Evolutionary conservation across 2,329 filamentous ascomycete species (phyloP), one percentile per base, ranked within the genome.

Genomic region (Lachnellula subtilissima): DNA sequence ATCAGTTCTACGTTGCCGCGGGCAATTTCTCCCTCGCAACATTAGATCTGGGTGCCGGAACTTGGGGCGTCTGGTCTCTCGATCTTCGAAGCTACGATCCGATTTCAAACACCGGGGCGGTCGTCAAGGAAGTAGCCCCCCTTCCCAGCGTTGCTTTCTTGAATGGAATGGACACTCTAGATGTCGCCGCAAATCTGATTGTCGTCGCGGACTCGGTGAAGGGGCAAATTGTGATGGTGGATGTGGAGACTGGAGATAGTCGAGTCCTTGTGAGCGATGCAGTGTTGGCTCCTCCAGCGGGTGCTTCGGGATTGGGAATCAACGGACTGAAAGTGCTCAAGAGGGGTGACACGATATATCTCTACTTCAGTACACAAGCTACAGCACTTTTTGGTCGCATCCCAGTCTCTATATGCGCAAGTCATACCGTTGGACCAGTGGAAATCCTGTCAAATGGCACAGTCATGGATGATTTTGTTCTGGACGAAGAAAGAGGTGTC

Each of bases 1-100:
- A 74, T 35, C 43, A 52, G 5, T 65, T 61, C 52, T 63, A 61
- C 42, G 3, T 61, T 17, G 59, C 70, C 19, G 73, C 69, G 53
- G 40, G 49, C 3, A 60, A 62, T 32, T 60, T 62, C 39, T 51
- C 59, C 11, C 25, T 60, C 15, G 53, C 54, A 6, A 54, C 60
- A 5, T 25, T 45, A 5, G 48, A 54, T 9, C 7, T 53, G 2
- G 48, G 14, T 2, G 25, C 46, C 2, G 58, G 55, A 5, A 46
- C 56, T 11, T 56, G 53, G 39, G 52, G 63, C 7, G 56, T 71
- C 37, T 68, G 49, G 5, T 58, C 56, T 22, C 39, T 63, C 3
- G 53, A 62, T 43, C 52, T 61, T n/a, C 48, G 28, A n/a, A 36
- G 11, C 5, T 58, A 52, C 22, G 19, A 28, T 14, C 12, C 43